phyloP scores from a whole-genome alignment of 768 basidiomycete species.

The Lyophyllum decastes region DNA sequence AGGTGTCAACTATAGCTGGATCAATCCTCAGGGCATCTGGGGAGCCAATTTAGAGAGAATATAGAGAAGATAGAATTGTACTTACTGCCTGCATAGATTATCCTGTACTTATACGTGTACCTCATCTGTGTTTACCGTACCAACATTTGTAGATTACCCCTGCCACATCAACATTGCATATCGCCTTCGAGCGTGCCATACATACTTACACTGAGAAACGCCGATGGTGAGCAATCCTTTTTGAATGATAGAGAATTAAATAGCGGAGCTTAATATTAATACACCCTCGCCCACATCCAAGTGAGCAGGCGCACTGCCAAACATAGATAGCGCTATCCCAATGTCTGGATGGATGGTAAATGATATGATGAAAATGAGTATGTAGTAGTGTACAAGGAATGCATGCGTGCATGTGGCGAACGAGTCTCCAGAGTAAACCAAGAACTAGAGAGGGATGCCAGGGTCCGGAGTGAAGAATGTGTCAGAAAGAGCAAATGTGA shows the following conservation, averaged over 20 bases:
- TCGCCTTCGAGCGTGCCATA: too few species aligned
- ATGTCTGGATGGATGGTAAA: constrained; percentile 1
- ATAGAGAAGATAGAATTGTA: not conserved
- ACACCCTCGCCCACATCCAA: not conserved
- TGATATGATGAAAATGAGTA: constrained; percentile 3
- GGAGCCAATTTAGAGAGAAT: constrained; percentile 1
- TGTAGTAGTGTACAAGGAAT: constrained; percentile 15
- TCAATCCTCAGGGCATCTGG: constrained; percentile 30
- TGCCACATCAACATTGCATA: not conserved
- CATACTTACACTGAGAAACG: not conserved
- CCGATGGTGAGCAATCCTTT: not conserved
- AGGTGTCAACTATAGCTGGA: constrained; percentile 24
- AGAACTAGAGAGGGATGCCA: constrained; percentile 1
- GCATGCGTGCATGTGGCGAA: constrained; percentile 6
- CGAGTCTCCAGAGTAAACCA: constrained; percentile 7
- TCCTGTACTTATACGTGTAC: not conserved
- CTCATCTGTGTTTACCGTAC: not conserved
- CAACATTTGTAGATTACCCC: not conserved
- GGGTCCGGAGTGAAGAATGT: not conserved
- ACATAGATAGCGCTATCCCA: not conserved
- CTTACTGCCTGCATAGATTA: too few species aligned
- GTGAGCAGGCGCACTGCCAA: not conserved
- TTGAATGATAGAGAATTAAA: not conserved
- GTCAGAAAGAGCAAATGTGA: not conserved
- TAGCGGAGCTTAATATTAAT: not conserved